Base-by-base conservation (phyloP, 441 rosid species). In the Erysimum cheiri region DNA sequence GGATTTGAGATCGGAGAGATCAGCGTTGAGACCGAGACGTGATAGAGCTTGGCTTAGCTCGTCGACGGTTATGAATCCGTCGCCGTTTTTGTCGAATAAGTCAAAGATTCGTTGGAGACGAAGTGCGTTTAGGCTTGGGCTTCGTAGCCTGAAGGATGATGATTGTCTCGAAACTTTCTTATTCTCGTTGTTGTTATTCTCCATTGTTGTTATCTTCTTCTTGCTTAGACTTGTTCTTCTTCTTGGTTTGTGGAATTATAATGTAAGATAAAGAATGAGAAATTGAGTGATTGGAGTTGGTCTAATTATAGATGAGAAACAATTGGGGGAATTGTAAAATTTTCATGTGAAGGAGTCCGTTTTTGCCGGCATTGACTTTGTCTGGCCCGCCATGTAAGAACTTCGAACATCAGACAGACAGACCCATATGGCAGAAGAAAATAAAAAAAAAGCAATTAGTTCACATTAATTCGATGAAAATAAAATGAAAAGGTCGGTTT, bases 81-180 rank as follows among this genome's bases (percentile, higher is more conserved):
- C 96, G 13, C 90, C 88, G 49, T 93, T 88, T 81, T 80, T 84
- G 88, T 93, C 95, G 68, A 93, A 91, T 17, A 85, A 83, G 60
- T 89, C 95, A 54, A 91, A 93, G 46, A 84, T 81, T 53, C 98
- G 90, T 58, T 88, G 92, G 64, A 93, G 93, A 57, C 97, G 98
- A 66, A 93, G 80, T 59, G 91, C 80, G 81, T 93, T 93, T 37
- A 93, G 83, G 76, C 97, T 91, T 5, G 95, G 89, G 72, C 78
- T 59, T 11, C 93, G 87, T 15, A 93, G 83, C 41, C 92, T 81
- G 71, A 93, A 93, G 5, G 98, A 89, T 14, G 84, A 80, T 2
- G 74, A 60, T 15, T 75, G 14, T 28, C 22, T 44, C 15, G 59
- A 5, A 14, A 43, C 75, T 63, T 29, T 64, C 65, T 48, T 60